Evolutionary conservation across 176 grass and related monocot species (phyloP), one percentile per base, ranked within the genome.

Genomic region (Alopecurus myosuroides): DNA sequence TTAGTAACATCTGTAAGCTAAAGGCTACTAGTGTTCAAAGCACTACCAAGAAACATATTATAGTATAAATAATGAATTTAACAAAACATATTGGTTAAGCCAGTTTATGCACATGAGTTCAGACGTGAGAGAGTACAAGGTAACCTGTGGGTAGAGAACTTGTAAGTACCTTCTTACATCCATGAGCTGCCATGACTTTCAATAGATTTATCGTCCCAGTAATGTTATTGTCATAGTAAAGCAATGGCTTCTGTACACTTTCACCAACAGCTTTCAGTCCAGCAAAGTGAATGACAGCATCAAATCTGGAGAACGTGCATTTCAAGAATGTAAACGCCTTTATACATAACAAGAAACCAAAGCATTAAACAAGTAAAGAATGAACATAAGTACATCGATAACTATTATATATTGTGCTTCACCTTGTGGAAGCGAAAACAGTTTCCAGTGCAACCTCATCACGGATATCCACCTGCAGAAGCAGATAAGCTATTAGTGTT

Each of bases 271-370:
- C 91, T 92, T 98, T 98, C 81, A 95, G 74, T 29, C 96, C 96
- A 81, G 96, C 96, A 73, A 95, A 94, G 77, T 98, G 96, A 88
- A 98, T 90, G 75, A 98, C 93, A 53, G 96, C 96, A 88, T 98
- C 93, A 85, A 98, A 94, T 85, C 96, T 98, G 84, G 62, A 88
- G 23, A 72, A 80, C 0, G 31, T 34, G 12, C 23, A 77, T 40
- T 71, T 71, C 33, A 85, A 74, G 8, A 82, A 86, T 49, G 69
- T 41, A 68, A 79, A 57, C 70, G 70, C 55, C 7, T 50, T 78
- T 58, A 60, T n/a, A 82, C 6, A 70, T 50, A 81, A 62, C 2
- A 77, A 57, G 42, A 85, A 80, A 61, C 9, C 37, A 67, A 83
- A 79, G 31, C 14, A 82, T 70, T 71, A 55, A 76, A 83, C 19